These are phyloP conservation scores for Passiflora organensis DNA, from an alignment of 345 rosid species.

Conservation along the genomic window DNA sequence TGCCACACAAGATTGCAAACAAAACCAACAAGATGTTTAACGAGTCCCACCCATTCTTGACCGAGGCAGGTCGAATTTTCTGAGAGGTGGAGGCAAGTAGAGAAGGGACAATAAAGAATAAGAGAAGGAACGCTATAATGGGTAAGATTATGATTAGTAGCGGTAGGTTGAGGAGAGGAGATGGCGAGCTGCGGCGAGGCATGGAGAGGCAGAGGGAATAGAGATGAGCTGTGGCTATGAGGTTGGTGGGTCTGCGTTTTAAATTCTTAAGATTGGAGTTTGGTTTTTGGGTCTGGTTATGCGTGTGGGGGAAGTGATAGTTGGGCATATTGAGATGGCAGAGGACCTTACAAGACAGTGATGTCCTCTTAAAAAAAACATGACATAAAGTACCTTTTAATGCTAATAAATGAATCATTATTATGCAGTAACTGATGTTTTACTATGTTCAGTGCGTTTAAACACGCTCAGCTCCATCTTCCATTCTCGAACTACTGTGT, in stretches of 20 bases:
- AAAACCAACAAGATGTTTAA: slow-evolving; percentile 53
- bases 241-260: slow-evolving; percentile 33
- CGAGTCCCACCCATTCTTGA: slow-evolving; percentile 66
- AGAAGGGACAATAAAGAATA: slow-evolving; percentile 39
- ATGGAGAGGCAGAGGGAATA: slow-evolving; percentile 33
- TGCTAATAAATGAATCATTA: not conserved
- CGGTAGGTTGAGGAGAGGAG: slow-evolving; percentile 40
- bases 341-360: slow-evolving; percentile 7
- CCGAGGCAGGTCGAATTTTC: slow-evolving; percentile 32
- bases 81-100: slow-evolving; percentile 40
- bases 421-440: no score
- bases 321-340: not conserved
- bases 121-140: slow-evolving; percentile 33
- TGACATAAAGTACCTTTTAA: not conserved
- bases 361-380: not conserved
- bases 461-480: no score
- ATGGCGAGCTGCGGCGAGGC: slow-evolving; percentile 28
- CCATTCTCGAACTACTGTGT: no score
- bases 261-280: slow-evolving; percentile 15
- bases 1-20: slow-evolving; percentile 68
- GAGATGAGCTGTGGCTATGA: slow-evolving; percentile 31
- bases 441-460: no score
- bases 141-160: slow-evolving; percentile 50
- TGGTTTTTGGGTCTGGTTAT: not conserved
- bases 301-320: slow-evolving; percentile 11